Evolutionary conservation across 768 basidiomycete genomes (phyloP).

Genomic region (Tephrocybe sp.): DNA sequence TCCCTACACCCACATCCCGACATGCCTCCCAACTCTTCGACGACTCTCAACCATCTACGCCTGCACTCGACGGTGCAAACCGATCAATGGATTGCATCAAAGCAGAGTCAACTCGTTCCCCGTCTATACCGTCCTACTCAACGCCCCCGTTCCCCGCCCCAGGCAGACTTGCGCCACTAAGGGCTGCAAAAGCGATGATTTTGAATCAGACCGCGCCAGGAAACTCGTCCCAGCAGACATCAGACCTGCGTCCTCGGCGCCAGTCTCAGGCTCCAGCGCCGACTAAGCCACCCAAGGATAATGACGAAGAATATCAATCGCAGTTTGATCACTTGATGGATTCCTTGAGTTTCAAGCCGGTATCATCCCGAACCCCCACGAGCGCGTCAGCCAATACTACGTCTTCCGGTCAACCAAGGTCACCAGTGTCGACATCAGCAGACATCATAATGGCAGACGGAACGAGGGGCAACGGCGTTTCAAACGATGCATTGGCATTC

Average conservation of each 20-base stretch:
- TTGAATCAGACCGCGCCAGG: not conserved
- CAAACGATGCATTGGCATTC: not conserved
- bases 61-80: not conserved
- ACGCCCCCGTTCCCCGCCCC: not conserved
- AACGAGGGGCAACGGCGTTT: not conserved
- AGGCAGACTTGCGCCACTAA: not conserved
- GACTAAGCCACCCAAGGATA: not conserved
- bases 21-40: not conserved
- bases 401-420: too few species aligned
- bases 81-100: not conserved
- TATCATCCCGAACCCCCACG: not conserved
- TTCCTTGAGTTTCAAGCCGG: not conserved
- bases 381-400: not conserved
- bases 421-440: not conserved
- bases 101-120: not conserved
- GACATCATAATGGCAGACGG: slow-evolving; percentile 1
- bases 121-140: not conserved
- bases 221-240: not conserved
- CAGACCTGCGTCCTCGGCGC: not conserved
- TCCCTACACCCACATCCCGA: not conserved
- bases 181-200: not conserved
- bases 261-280: not conserved
- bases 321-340: not conserved
- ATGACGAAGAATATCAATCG: not conserved
- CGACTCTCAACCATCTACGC: not conserved